Evolutionary conservation across 768 basidiomycete species (phyloP).

Genomic region (Glaciozyma martinii): DNA sequence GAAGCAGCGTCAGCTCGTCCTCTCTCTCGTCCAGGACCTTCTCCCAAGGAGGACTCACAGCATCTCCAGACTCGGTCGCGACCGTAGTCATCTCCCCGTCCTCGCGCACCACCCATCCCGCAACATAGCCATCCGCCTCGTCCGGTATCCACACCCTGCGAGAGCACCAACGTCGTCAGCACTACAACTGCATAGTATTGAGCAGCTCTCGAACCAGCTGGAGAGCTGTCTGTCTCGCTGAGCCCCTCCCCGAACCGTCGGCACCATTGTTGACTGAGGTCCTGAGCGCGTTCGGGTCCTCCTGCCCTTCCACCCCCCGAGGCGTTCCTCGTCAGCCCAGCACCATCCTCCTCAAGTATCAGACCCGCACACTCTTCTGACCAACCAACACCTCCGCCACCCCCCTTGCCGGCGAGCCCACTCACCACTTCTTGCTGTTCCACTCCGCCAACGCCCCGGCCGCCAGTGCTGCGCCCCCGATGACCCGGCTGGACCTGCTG

Average conservation of each 20-base stretch:
- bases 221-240: neutral
- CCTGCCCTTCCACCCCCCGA: no score
- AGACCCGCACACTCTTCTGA: neutral
- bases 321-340: no score
- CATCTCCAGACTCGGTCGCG: slow-evolving; percentile 46
- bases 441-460: neutral
- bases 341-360: neutral
- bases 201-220: neutral
- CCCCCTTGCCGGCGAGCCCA: neutral
- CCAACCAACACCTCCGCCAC: neutral
- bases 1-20: neutral
- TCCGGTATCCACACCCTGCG: slow-evolving; percentile 90
- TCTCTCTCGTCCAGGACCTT: neutral
- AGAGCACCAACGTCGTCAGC: neutral
- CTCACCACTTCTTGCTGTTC: neutral
- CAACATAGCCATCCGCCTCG: slow-evolving; percentile 80
- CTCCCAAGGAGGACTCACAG: slow-evolving; percentile 2
- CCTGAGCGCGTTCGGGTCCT: no score
- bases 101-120: slow-evolving; percentile 85
- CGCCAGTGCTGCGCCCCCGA: neutral
- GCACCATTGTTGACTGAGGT: no score
- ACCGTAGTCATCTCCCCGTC: slow-evolving; percentile 75
- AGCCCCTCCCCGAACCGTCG: neutral
- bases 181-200: neutral
- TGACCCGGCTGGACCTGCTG: neutral